Evolutionary conservation across 176 grass and related monocot genomes (phyloP), one percentile per base, ranked within the genome.

Genomic region (Oryza punctata): DNA sequence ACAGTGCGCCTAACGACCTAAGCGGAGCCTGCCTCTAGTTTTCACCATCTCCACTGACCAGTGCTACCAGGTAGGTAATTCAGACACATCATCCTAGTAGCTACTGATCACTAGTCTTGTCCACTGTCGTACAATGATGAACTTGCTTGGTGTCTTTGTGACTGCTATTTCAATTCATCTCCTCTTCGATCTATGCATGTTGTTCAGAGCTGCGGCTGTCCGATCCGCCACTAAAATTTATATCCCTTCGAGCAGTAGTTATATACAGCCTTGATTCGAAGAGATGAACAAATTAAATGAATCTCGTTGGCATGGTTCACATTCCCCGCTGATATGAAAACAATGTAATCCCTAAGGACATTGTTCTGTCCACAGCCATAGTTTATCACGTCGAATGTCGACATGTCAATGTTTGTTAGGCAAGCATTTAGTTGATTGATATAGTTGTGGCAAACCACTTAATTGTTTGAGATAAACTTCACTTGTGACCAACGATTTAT

Each of bases 1-100:
- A 66, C 76, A 86, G 76, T 66, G n/a, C 21, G 28, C 61, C 81
- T 54, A 75, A 65, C 52, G 37, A 13, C 66, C 66, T 70, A 78
- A 60, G 37, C 6, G 37, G 37, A 38, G 74, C 46, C 40, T 64
- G 49, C 46, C 38, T 64, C 38, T 74, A 19, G 25, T 74, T 65
- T 61, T 26, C 69, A 65, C 25, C 59, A 3, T 25, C 21, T 75
- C 67, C 69, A 65, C 67, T 72, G 2, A 41, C 11, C 1, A 26
- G 10, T 25, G 41, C 33, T 43, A 47, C 29, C n/a, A 67, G 19
- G 27, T 65, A 65, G 61, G 52, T 57, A 57, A 57, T 57, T 67
- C 52, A 50, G 21, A 73, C 46, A 32, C 14, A 52, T 28, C 9
- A 52, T 40, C 44, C 28, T 57, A 21, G 6, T 50, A 50, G 14